Conservation (phyloP, 768 basidiomycete species). For the Termitomyces sp. region DNA sequence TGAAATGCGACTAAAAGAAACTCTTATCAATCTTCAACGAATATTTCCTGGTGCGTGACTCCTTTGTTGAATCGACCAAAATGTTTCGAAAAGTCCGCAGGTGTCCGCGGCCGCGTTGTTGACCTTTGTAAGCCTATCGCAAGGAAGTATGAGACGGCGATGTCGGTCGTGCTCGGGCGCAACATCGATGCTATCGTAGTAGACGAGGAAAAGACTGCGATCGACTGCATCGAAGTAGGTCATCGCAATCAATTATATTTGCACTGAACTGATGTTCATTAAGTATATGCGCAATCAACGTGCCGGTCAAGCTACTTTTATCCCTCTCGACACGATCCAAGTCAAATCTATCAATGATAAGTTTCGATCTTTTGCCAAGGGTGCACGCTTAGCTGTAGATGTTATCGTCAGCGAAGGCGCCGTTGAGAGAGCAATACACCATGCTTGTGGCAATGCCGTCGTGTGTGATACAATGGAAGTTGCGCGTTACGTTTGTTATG, state of each 20-base stretch:
- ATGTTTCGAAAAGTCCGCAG: constrained; percentile 27
- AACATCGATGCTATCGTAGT: constrained; percentile 96
- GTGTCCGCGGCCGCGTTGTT: constrained; percentile 87
- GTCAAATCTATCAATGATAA: constrained; percentile 93
- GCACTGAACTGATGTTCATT: not conserved
- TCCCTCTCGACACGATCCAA: constrained; percentile 97
- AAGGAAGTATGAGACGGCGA: constrained; percentile 87
- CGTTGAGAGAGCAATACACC: constrained; percentile 92
- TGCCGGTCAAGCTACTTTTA: constrained; percentile 93
- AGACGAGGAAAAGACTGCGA: constrained; percentile 94
- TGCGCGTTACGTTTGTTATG: constrained; percentile 86
- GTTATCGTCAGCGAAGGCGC: constrained; percentile 77
- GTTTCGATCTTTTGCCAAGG: constrained; percentile 86
- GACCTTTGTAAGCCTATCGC: constrained; percentile 94
- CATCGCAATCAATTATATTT: not conserved
- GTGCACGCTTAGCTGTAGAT: constrained; percentile 80
- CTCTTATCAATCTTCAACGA: constrained; percentile 72
- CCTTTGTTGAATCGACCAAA: not conserved
- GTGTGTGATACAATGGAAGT: constrained; percentile 96
- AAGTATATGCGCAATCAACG: constrained; percentile 95
- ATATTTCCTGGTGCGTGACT: constrained; percentile 72
- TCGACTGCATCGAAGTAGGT: constrained; percentile 91
- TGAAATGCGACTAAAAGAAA: constrained; percentile 82
- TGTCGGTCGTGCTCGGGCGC: constrained; percentile 87
- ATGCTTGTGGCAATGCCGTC: constrained; percentile 91